phyloP scores from a whole-genome alignment of 2,329 filamentous ascomycete species.

The Phialophora verrucosa region DNA sequence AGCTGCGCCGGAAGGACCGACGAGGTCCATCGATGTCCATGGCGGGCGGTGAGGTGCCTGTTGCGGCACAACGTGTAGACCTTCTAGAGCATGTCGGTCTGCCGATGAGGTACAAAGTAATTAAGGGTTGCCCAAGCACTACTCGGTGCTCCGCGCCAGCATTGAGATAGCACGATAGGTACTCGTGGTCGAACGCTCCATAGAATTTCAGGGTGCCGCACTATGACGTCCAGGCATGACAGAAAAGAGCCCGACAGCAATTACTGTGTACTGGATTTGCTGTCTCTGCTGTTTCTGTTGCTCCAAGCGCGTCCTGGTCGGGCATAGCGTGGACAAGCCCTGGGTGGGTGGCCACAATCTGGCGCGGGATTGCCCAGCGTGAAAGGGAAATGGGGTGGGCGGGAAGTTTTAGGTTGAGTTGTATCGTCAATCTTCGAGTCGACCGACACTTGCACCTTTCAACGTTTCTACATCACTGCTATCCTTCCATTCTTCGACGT shows the following conservation, averaged over 20 bases:
- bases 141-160: background rate
- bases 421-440: background rate
- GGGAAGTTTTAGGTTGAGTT: background rate
- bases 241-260: background rate
- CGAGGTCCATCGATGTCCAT: slow-evolving; percentile 42
- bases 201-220: background rate
- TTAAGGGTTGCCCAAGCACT: background rate
- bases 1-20: slow-evolving; percentile 1
- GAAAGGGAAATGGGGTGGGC: background rate
- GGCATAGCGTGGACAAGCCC: background rate
- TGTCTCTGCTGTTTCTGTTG: background rate
- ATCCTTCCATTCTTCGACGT: background rate
- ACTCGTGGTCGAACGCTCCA: background rate
- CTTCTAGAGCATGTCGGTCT: background rate
- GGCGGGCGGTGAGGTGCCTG: slow-evolving; percentile 12
- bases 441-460: background rate
- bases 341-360: background rate
- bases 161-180: background rate
- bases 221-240: background rate
- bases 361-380: slow-evolving; percentile 1
- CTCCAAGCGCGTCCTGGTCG: background rate
- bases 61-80: slow-evolving; percentile 1
- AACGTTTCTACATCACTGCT: slow-evolving; percentile 2
- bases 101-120: background rate
- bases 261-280: too few relatives aligned